Evolutionary conservation across 164 flowering plant species (phyloP).

Genomic region (Aristolochia californica): DNA sequence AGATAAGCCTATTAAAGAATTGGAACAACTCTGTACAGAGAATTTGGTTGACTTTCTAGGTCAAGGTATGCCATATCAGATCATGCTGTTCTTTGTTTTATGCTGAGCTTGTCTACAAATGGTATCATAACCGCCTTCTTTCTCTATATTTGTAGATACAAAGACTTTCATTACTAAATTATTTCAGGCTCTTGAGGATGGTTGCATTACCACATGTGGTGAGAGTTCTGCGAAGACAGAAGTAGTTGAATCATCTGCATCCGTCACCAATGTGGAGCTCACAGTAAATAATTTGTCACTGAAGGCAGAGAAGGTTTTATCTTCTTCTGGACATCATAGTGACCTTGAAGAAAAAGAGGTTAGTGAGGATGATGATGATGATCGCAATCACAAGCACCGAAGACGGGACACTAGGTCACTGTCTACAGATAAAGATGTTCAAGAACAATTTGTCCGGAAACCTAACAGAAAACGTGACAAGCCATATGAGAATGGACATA

Average conservation of each 20-base stretch:
- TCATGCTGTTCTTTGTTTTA: neutral
- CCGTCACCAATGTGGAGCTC: constrained; percentile 14
- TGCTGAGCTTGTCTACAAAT: neutral
- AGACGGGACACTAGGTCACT: constrained; percentile 57
- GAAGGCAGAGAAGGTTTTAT: constrained; percentile 37
- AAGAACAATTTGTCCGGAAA: constrained; percentile 33
- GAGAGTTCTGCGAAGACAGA: constrained; percentile 13
- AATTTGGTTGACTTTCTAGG: constrained; percentile 29
- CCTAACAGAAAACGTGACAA: constrained; percentile 50
- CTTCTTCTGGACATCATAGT: constrained; percentile 41
- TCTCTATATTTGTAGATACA: constrained; percentile 19
- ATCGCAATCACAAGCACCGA: constrained; percentile 94
- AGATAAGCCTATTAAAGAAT: constrained; percentile 23
- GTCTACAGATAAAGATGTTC: constrained; percentile 51
- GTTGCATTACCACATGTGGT: constrained; percentile 9
- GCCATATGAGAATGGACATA: constrained; percentile 59
- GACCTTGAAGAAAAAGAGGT: constrained; percentile 81
- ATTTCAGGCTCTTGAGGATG: constrained; percentile 25
- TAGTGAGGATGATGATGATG: constrained; percentile 90
- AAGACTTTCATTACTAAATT: constrained; percentile 19
- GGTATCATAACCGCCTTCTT: neutral
- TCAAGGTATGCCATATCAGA: constrained; percentile 13
- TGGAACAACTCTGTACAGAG: constrained; percentile 21
- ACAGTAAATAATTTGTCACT: constrained; percentile 47
- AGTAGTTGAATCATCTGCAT: constrained; percentile 10